Evolutionary conservation across 1,139 yeast genomes (phyloP).

Genomic region (Diutina mesorugosa): DNA sequence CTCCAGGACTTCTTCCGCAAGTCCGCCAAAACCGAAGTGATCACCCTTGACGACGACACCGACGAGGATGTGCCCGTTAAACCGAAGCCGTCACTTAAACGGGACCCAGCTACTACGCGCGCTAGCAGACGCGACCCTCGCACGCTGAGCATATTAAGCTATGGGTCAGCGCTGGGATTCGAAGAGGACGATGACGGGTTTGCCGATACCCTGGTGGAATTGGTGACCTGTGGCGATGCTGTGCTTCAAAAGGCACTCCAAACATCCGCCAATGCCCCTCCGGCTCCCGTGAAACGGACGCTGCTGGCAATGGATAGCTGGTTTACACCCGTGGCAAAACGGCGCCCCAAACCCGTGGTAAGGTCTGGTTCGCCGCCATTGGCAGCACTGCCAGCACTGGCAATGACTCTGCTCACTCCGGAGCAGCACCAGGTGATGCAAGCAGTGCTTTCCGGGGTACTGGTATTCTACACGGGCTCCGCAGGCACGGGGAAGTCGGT

Average conservation of each 20-base stretch:
- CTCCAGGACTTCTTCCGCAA: neutral
- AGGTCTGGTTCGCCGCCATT: neutral
- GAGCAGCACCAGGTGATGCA: conserved; percentile 25
- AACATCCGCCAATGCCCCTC: neutral
- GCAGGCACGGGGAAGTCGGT: conserved; percentile 86
- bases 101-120: neutral
- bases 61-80: neutral
- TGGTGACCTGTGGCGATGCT: neutral
- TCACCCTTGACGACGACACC: neutral
- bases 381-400: conserved; percentile 25
- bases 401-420: conserved; percentile 26
- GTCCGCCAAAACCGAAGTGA: neutral
- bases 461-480: conserved; percentile 59
- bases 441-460: conserved; percentile 3
- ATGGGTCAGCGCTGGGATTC: neutral
- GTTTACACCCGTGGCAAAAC: neutral
- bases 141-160: neutral
- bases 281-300: neutral
- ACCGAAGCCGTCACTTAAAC: neutral
- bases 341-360: neutral
- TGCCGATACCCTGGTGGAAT: neutral
- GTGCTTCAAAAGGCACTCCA: neutral
- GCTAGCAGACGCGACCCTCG: neutral
- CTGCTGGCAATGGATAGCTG: neutral
- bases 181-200: neutral